Evolutionary conservation across 306 rosid genomes (phyloP).

Genomic region (Luffa aegyptiaca): DNA sequence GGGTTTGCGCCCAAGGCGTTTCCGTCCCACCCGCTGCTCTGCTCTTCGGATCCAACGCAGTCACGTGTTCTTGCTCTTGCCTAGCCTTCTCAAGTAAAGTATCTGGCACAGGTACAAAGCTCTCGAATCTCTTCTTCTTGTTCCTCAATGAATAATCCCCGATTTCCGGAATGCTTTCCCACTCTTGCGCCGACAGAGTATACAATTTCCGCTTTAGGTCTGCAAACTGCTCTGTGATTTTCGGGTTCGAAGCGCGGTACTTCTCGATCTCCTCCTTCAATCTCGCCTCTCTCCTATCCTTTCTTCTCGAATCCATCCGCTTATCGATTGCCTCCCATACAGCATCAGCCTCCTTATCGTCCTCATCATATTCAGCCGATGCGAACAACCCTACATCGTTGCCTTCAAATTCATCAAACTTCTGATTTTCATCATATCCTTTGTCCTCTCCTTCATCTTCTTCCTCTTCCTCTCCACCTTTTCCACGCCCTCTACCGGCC

Average conservation of each 20-base stretch:
- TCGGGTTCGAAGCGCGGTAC: slow-evolving; percentile 76
- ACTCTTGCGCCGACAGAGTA: slow-evolving; percentile 51
- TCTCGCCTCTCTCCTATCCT: slow-evolving; percentile 81
- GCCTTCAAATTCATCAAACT: slow-evolving; percentile 83
- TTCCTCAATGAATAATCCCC: slow-evolving; percentile 76
- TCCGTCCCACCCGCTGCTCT: slow-evolving; percentile 60
- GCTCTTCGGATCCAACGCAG: slow-evolving; percentile 81
- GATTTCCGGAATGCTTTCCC: slow-evolving; percentile 77
- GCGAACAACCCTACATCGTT: slow-evolving; percentile 87
- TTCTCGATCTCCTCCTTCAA: slow-evolving; percentile 88
- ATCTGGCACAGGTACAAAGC: slow-evolving; percentile 84
- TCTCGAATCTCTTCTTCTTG: slow-evolving; percentile 81
- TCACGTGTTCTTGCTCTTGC: slow-evolving; percentile 83
- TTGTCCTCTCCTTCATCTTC: slow-evolving; percentile 75
- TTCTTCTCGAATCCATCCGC: slow-evolving; percentile 90
- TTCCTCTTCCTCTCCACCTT: slow-evolving; percentile 71
- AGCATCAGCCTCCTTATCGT: slow-evolving; percentile 87
- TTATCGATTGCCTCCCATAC: slow-evolving; percentile 83
- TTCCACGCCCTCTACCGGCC: slow-evolving; percentile 49
- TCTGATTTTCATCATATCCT: slow-evolving; percentile 83
- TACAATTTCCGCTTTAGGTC: slow-evolving; percentile 63
- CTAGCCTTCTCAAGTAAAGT: slow-evolving; percentile 83
- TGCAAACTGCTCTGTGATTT: slow-evolving; percentile 78
- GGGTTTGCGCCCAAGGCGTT: slow-evolving; percentile 78
- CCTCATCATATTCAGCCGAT: slow-evolving; percentile 77